Evolutionary conservation across 176 grass and related monocot species (phyloP).

Genomic region (Cenchrus americanus): DNA sequence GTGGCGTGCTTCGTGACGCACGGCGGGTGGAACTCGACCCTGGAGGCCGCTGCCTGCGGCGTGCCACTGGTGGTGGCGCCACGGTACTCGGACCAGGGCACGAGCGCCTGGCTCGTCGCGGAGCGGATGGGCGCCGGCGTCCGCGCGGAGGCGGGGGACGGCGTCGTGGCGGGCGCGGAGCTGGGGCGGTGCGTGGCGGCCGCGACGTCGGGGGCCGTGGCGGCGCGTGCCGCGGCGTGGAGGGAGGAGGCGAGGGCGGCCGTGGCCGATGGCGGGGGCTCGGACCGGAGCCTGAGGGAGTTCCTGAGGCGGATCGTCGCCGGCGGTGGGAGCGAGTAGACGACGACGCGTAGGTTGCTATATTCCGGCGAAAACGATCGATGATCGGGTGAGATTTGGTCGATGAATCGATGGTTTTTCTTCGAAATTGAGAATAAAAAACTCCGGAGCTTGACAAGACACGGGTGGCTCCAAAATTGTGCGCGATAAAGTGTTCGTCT

Average conservation of each 20-base stretch:
- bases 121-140: constrained; percentile 59
- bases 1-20: constrained; percentile 83
- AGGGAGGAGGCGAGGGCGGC: constrained; percentile 41
- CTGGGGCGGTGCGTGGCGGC: constrained; percentile 53
- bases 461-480: background rate
- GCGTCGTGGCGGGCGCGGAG: constrained; percentile 50
- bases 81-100: constrained; percentile 76
- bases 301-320: constrained; percentile 35
- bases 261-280: constrained; percentile 40
- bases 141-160: constrained; percentile 45
- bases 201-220: constrained; percentile 37
- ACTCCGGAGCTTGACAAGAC: background rate
- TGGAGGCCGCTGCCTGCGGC: constrained; percentile 56
- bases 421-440: background rate
- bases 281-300: constrained; percentile 34
- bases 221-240: constrained; percentile 45
- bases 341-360: background rate
- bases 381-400: background rate
- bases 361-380: background rate
- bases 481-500: background rate
- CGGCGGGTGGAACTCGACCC: constrained; percentile 70
- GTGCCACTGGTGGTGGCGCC: constrained; percentile 61
- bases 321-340: background rate
- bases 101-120: constrained; percentile 62
- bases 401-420: background rate